Base-by-base conservation (phyloP, 2,329 filamentous ascomycete genomes). In the Exophiala alcalophila region DNA sequence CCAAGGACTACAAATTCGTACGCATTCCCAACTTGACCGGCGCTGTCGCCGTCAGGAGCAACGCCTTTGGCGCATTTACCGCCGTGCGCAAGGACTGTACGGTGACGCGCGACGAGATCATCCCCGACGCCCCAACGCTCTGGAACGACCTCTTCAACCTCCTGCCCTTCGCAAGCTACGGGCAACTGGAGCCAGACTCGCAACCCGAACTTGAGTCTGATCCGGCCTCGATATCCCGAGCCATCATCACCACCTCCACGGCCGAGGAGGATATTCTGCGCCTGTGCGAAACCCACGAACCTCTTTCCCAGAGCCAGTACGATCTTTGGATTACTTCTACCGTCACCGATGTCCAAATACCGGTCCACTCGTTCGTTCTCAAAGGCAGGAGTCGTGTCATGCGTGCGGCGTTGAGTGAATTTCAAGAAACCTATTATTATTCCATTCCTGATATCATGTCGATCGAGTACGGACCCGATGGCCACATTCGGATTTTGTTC, bases 1-100 rank as follows among this genome's bases (percentile, higher is more conserved):
- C 79, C 9, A 94, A 94, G 55, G 89, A 95, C 59, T 95, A 94
- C 71, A 98, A 98, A 61, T 98, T 97, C 55, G 83, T 91, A 57
- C 82, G 92, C 44, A 81, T 98, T 6, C 84, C 92, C 1, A 89
- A 86, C 28, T 78, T 98, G 42, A 95, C 88, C 2, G 82, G 89
- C 24, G 87, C 94, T 10, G 76, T 84, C 21, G 82, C 83, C 3
- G 90, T 97, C 5, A 78, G 89, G 53, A 91, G 89, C 55, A 97
- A 92, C 23, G 79, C 84, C 0, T 94, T 86, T 64, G 92, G 92
- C 4, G 86, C 91, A 0, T 97, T 91, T 68, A 86, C 88, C 23
- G 89, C 88, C 3, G 77, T 95, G 31, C 81, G 92, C 32, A 84
- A 84, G 58, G 90, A 96, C 57, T 87, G 82, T 50, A 81, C 90